These are phyloP conservation scores for Pythium graminicola DNA, from an alignment of 352 stramenopile genomes.

Conservation along the genomic window DNA sequence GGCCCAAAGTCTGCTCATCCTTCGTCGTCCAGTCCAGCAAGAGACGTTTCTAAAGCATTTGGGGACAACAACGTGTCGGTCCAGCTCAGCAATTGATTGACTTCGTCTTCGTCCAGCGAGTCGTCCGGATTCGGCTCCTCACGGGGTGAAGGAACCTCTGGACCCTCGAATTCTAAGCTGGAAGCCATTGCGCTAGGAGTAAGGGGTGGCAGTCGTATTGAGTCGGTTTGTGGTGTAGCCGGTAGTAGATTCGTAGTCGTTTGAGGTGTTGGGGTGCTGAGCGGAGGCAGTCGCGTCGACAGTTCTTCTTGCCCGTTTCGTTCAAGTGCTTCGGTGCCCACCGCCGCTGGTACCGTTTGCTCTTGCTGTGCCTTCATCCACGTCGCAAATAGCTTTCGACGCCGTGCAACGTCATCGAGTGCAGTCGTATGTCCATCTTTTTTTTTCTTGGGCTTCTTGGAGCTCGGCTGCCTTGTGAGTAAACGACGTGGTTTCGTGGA, in stretches of 20 bases:
- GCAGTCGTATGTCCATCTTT: conserved; percentile 35
- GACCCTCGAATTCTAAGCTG: not conserved
- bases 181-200: not conserved
- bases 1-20: too few relatives aligned
- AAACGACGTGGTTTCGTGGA: not conserved
- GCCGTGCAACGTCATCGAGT: conserved; percentile 55
- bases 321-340: not conserved
- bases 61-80: conserved; percentile 60
- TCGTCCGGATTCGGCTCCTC: conserved; percentile 36
- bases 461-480: conserved; percentile 8
- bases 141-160: not conserved
- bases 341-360: conserved; percentile 1
- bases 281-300: conserved; percentile 1
- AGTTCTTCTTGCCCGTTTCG: too few relatives aligned
- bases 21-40: conserved; percentile 40
- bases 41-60: conserved; percentile 29
- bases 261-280: not conserved
- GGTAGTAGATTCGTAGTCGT: too few relatives aligned
- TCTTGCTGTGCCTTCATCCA: conserved; percentile 46
- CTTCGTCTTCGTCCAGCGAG: conserved; percentile 66
- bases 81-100: conserved; percentile 76
- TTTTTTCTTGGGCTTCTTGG: conserved; percentile 30
- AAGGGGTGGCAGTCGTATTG: conserved; percentile 12
- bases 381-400: conserved; percentile 65
- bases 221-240: not conserved